Conservation (phyloP, 371 early-diverging fungal genomes). For the Mucor plumbeus region DNA sequence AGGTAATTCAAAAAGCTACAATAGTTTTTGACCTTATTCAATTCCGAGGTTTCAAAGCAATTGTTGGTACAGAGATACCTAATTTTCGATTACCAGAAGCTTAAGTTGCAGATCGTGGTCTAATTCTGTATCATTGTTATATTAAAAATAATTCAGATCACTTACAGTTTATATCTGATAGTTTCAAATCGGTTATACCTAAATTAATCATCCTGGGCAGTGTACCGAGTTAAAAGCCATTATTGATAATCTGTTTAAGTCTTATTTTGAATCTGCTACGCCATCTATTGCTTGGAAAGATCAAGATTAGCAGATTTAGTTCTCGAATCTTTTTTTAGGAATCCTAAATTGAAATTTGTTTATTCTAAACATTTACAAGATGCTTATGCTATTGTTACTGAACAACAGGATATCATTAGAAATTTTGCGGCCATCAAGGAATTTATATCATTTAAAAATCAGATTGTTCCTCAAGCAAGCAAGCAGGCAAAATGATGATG, state of each 20-base stretch:
- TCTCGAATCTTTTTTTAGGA: not conserved
- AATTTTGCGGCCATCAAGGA: not conserved
- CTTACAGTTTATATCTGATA: not conserved
- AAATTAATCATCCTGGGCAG: not conserved
- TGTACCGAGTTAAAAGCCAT: conserved; percentile 7
- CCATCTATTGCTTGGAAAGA: not conserved
- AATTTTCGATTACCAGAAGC: not conserved
- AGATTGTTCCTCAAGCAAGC: not conserved
- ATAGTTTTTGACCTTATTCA: not conserved
- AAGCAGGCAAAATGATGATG: not conserved
- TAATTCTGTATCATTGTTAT: not conserved
- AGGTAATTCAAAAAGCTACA: not conserved
- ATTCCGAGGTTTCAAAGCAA: not conserved
- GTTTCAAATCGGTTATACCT: not conserved
- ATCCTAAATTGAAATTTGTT: not conserved
- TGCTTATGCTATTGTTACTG: not conserved
- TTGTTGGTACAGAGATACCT: not conserved
- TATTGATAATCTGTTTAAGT: not conserved
- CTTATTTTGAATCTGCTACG: conserved; percentile 10
- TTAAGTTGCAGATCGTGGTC: not conserved
- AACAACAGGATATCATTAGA: too few species aligned
- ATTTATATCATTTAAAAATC: not conserved
- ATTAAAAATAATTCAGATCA: not conserved
- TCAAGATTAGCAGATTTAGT: not conserved
- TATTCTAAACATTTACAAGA: not conserved